Base-by-base conservation (phyloP, 2,329 filamentous ascomycete genomes). In the Pseudocercospora fuligena region DNA sequence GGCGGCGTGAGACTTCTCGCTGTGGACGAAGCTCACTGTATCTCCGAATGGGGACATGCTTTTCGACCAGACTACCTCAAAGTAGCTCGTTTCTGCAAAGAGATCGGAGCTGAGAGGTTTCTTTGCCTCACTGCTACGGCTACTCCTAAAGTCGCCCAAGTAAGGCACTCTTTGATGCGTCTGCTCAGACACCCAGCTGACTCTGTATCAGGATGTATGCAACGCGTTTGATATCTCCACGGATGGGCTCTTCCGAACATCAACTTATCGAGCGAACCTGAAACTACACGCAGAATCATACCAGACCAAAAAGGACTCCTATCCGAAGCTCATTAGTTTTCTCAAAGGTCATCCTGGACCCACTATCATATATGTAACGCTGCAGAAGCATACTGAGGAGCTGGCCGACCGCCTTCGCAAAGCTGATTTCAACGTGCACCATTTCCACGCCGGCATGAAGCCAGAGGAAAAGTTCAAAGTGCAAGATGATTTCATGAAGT, bases 381-480 rank as follows among this genome's bases (percentile, higher is more conserved):
- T 85, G 0, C 87, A 89, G 65, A 84, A 82, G 73, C 82, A 86
- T 69, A 81, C 86, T 36, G 94, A 98, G 78, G 86, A 87, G 16
- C 87, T 97, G 63, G 93, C 95, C 0, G 77, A 87, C 69, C 88
- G 89, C 67, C 85, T 99, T 58, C 75, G 76, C 3, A 80, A 85
- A 0, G 82, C 88, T 64, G 83, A 86, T 1, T 92, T 99, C 73
- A 86, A 85, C 53, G 93, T 94, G 3, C 83, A 88, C 43, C 90
- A 96, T 78, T 99, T 97, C 75, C 95, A 99, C 78, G 95, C 94
- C 8, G 88, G 85, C 5, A 89, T 99, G 81, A 82, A 88, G 2
- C 77, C 90, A 0, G 81, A 86, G 3, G 87, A 92, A 60, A 94
- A 94, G 77, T 83, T 85, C 1, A 77, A 84, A 5, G 86, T 94